Evolutionary conservation across 2,329 filamentous ascomycete species (phyloP), one percentile per base, ranked within the genome.

Genomic region (Pleoardoris graminearum): DNA sequence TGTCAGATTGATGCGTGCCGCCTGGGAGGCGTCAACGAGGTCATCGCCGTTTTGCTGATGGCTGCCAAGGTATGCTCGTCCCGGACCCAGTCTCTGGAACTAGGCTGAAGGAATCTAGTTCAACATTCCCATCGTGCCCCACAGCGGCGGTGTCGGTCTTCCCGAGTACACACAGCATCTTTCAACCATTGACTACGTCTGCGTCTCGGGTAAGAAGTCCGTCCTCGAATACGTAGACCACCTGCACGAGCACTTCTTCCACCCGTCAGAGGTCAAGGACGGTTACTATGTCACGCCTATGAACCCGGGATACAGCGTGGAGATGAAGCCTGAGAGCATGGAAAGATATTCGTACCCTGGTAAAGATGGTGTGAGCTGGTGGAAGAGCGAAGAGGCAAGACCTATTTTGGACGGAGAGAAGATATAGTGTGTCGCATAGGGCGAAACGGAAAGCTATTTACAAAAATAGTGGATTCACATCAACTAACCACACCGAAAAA

Each of bases 141-240:
- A 96, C 77, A 90, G 86, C 0, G 91, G 92, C 17, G 91, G 91
- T 60, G 91, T 97, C 1, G 92, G 91, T 5, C 80, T 97, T 58
- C 91, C 91, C 32, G 92, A 97, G 76, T 96, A 96, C 78, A 96
- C 92, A 0, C 90, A 96, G 79, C 91, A 96, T 75, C 76, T 96
- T 56, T 90, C 86, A 75, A 96, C 91, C 12, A 94, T 97, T 61
- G 92, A 97, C 76, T 96, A 96, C 65, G 89, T 96, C 3, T 88
- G 87, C 38, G 90, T 96, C 1, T 88, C 82, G 55, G 91, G 89
- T 16, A 89, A 91, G 80, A 82, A 85, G 69, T 90, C 86, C 21
- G 84, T 96, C 41, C 78, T 96, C 51, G 92, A 97, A 79, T 96
- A 92, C 74, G 91, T 96, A 21, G 91, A 96, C 71, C 90, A 96